Evolutionary conservation across 140 eudicot genomes (phyloP).

Genomic region (Artemisia princeps): DNA sequence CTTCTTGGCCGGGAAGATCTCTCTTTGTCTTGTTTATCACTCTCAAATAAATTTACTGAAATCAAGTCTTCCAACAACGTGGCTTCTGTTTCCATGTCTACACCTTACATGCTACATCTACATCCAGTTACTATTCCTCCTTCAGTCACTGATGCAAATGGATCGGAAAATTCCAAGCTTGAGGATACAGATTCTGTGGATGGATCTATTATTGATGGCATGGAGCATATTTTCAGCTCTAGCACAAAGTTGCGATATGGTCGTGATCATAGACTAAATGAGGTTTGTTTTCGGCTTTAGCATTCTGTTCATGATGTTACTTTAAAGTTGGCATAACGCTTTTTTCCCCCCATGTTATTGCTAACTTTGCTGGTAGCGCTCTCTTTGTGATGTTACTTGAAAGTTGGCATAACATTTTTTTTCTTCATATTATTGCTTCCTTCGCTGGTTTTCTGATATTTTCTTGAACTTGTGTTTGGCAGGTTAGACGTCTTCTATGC

Average conservation of each 20-base stretch:
- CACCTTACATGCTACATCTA: constrained; percentile 86
- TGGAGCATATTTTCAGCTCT: constrained; percentile 90
- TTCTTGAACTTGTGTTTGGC: constrained; percentile 20
- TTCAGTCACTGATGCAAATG: constrained; percentile 62
- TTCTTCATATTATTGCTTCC: constrained; percentile 9
- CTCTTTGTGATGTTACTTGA: neutral
- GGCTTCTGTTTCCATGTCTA: constrained; percentile 68
- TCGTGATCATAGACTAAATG: constrained; percentile 85
- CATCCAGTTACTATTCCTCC: constrained; percentile 88
- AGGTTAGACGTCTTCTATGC: constrained; percentile 91
- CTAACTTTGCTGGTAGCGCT: neutral
- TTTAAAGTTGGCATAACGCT: neutral
- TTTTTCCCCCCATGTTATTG: neutral
- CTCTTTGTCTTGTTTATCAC: constrained; percentile 53
- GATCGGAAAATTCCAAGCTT: constrained; percentile 49
- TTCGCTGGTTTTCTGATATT: constrained; percentile 11
- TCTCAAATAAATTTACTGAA: constrained; percentile 47
- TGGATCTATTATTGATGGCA: constrained; percentile 80
- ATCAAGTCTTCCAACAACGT: constrained; percentile 42
- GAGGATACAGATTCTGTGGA: constrained; percentile 72
- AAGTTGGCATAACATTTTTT: neutral
- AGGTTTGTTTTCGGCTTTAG: constrained; percentile 42
- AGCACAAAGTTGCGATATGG: constrained; percentile 90
- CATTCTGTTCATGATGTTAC: constrained; percentile 2
- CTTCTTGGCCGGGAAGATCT: constrained; percentile 98